These are phyloP conservation scores for Yarrowia keelungensis DNA, from an alignment of 805 yeast species.

Conservation along the genomic window DNA sequence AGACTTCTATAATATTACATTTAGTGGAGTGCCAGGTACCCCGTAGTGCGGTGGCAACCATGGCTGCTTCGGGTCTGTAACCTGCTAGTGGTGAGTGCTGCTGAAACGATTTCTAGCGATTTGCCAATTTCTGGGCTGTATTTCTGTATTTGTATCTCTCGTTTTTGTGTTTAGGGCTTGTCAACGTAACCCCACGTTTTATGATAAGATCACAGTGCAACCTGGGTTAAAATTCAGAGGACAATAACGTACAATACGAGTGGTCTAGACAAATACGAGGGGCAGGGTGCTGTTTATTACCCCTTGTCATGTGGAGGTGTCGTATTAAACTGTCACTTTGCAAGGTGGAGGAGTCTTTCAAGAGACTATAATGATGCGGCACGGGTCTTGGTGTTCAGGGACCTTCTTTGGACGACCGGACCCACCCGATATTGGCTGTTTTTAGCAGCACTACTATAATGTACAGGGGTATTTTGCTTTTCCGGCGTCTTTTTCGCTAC, in stretches of 20 bases:
- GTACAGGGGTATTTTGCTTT: conserved; percentile 9
- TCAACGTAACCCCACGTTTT: conserved; percentile 6
- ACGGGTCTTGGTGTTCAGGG: not conserved
- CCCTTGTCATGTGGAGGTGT: conserved; percentile 5
- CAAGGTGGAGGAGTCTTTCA: not conserved
- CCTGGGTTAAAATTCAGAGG: not conserved
- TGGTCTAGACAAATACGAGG: conserved; percentile 28
- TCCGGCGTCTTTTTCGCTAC: not conserved
- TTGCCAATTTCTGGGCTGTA: not conserved
- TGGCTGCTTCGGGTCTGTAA: conserved; percentile 28
- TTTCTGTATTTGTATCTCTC: not conserved
- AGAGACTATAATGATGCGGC: not conserved
- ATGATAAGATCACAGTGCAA: not conserved
- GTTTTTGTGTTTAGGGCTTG: not conserved
- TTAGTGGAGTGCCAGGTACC: not conserved
- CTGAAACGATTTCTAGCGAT: not conserved
- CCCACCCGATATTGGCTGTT: not conserved
- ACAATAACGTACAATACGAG: conserved; percentile 5
- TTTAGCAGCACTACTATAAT: not conserved
- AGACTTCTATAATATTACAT: not conserved
- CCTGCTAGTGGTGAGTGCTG: not conserved
- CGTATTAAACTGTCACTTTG: conserved; percentile 14
- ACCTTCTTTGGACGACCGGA: not conserved
- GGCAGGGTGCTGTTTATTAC: conserved; percentile 3
- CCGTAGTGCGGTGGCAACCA: conserved; percentile 16